Base-by-base conservation (phyloP, 331 rosid species). In the Cucumis variabilis region DNA sequence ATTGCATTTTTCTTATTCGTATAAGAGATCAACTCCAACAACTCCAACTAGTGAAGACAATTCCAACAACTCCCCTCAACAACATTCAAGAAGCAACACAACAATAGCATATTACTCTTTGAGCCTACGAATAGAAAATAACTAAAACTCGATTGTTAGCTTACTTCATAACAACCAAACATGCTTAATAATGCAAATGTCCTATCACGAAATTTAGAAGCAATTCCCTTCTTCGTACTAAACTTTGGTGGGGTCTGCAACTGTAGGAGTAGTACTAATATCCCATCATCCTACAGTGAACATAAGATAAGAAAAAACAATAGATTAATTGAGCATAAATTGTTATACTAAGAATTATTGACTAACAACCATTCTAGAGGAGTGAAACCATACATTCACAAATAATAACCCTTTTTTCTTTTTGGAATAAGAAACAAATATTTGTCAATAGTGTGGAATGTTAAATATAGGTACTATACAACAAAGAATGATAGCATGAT, bases 81-180 rank as follows among this genome's bases (percentile, higher is more conserved):
- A n/a, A n/a, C n/a, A n/a, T 50, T 14, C n/a, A 24, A 33, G 91
- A 85, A 63, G 90, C 90, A n/a, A 85, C 46, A 24, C 80, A 12
- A 24, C 72, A 86, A 58, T 70, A 51, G 44, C 50, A 72, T 58
- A 68, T 81, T 44, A 55, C 8, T 37, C 62, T 87, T 77, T 9
- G 17, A 74, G 19, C 33, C 13, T 74, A 76, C 4, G 28, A 6
- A 75, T 27, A 60, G 55, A 28, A 87, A 33, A 87, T 58, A 30
- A 46, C 80, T 69, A 78, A 84, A 62, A 63, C 73, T 21, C 13
- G 27, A 60, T 81, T 83, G 83, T 41, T 48, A 41, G 83, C 58
- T 82, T 77, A 92, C 93, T 90, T 92, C 92, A 87, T 90, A 90
- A 87, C 92, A 92, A 46, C 93, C 92, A 74, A 92, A 92, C 89